Base-by-base conservation (phyloP, 2,329 filamentous ascomycete genomes). In the Oidium heveae region DNA sequence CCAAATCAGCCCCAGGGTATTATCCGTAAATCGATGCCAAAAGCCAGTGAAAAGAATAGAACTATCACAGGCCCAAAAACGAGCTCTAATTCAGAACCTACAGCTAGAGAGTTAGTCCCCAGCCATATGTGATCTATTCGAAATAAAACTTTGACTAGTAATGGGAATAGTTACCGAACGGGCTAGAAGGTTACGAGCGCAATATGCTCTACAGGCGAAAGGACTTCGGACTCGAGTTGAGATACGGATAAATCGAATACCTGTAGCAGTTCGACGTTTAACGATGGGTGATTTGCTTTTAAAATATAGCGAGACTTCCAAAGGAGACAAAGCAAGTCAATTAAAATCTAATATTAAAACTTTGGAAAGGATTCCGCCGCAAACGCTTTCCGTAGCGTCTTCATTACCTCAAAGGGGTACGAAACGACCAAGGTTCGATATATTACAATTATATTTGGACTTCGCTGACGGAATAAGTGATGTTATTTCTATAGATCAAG, bases 221-320 rank as follows among this genome's bases (percentile, higher is more conserved):
- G 84, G 84, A 58, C 74, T 96, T 41, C 78, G 84, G 57, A 81
- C 86, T 57, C 82, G 89, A 57, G 82, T 98, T 54, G 88, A 95
- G 67, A 84, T 94, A 69, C 84, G 91, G 68, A 76, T 96, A 66
- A 94, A 95, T 65, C 81, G 91, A 54, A 91, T 96, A 54, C 91
- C 91, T 8, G 76, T 79, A 61, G 75, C 80, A 16, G 70, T 94
- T 58, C 80, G 89, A 57, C 84, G 82, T 63, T 74, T 79, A 58
- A 93, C 78, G 56, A 89, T 98, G 74, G 79, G 80, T 55, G 88
- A 94, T 47, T 72, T 96, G 9, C 66, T 61, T 2, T 22, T 49
- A n/a, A 66, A 64, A 50, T 56, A 62, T 55, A 60, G 56, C 36
- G 59, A 59, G 28, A 54, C 39, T 49, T 49, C 58, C 37, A 51